A percentile compares a stretch with the other conserved stretches of the same genome.
phyloP scores from a whole-genome alignment of 192 early-diverging fungal species.

The Podila clonocystis region DNA sequence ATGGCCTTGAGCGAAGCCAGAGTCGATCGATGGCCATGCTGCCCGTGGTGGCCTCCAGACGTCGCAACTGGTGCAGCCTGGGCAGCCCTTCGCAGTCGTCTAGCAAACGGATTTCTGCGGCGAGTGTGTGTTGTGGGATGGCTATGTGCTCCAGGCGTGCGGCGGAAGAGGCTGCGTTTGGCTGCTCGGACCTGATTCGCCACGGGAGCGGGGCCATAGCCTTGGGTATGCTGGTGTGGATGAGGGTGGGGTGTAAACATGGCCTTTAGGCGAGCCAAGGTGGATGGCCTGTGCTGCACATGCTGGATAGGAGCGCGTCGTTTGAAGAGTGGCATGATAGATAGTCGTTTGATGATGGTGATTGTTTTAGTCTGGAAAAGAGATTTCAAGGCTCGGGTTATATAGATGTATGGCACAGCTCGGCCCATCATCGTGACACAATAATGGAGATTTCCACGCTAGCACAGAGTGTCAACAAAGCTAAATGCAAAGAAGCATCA shows the following conservation, averaged over 20 bases:
- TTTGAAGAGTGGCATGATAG: not conserved
- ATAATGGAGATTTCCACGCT: not conserved
- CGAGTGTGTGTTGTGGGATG: not conserved
- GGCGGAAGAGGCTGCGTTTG: not conserved
- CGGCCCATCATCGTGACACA: conserved; percentile 2
- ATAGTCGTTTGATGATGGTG: too few species aligned
- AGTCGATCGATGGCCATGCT: not conserved
- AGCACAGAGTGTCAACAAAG: too few species aligned
- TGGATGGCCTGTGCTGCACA: not conserved
- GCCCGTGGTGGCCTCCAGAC: not conserved
- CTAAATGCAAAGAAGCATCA: too few species aligned
- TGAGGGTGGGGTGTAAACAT: not conserved
- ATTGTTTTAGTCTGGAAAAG: not conserved
- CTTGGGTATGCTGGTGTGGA: not conserved
- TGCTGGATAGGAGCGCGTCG: not conserved
- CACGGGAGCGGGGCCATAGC: not conserved
- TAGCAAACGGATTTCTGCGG: not conserved
- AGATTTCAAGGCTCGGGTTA: not conserved
- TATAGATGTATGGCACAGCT: not conserved
- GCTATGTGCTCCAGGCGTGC: not conserved
- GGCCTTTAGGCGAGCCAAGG: not conserved
- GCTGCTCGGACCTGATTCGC: not conserved
- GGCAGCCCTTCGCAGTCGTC: not conserved
- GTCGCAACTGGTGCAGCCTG: not conserved
- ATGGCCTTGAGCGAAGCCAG: conserved; percentile 1